These are phyloP conservation scores for Guadua angustifolia DNA, from an alignment of 176 grass and related monocot genomes.

Conservation along the genomic window DNA sequence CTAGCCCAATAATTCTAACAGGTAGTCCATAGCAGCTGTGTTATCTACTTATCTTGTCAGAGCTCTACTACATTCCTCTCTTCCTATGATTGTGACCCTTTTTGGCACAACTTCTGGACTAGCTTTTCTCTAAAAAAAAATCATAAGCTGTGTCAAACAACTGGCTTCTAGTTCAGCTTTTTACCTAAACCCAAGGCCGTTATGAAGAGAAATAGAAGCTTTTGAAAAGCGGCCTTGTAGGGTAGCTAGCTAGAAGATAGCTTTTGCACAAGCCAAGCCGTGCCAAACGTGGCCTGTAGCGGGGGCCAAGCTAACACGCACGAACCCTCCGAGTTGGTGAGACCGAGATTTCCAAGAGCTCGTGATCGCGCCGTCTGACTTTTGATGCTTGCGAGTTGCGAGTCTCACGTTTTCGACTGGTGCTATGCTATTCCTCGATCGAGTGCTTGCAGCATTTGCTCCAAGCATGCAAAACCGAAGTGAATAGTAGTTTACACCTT, in stretches of 20 bases:
- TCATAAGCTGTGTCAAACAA: too few species aligned
- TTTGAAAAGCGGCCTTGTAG: too few species aligned
- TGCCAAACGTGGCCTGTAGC: too few species aligned
- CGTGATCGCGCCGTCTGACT: constrained; percentile 20
- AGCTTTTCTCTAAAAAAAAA: too few species aligned
- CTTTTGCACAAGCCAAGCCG: too few species aligned
- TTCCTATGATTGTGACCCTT: not conserved
- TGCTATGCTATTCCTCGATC: not conserved
- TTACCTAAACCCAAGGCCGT: too few species aligned
- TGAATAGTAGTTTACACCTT: not conserved
- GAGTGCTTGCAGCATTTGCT: not conserved
- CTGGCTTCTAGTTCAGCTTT: too few species aligned
- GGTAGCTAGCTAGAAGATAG: too few species aligned
- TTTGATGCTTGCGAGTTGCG: not conserved
- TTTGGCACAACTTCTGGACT: too few species aligned
- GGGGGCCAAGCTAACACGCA: not conserved
- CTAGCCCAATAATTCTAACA: too few species aligned
- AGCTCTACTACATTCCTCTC: not conserved
- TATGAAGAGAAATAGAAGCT: too few species aligned
- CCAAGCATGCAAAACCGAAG: not conserved
- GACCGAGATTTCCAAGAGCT: not conserved
- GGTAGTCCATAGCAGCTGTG: not conserved
- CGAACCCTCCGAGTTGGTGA: constrained; percentile 3
- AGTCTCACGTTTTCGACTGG: constrained; percentile 31
- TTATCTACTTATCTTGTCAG: not conserved